Evolutionary conservation across 768 basidiomycete species (phyloP).

Genomic region (Calvatia gigantea): DNA sequence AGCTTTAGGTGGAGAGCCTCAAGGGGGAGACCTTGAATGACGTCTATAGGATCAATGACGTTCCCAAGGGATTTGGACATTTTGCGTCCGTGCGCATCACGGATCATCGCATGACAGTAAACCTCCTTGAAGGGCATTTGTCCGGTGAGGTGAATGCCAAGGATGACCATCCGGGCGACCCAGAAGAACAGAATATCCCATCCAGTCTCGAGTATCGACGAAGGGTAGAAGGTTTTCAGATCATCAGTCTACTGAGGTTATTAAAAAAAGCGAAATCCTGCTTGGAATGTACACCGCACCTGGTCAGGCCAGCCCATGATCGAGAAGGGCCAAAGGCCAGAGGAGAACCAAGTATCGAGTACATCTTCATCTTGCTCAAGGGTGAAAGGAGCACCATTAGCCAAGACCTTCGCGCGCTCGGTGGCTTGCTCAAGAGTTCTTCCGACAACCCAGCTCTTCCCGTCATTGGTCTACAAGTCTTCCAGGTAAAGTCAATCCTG

Average conservation of each 20-base stretch:
- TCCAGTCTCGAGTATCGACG: slow-evolving; percentile 91
- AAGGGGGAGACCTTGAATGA: slow-evolving; percentile 81
- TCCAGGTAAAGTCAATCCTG: neutral
- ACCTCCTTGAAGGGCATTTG: slow-evolving; percentile 95
- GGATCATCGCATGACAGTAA: slow-evolving; percentile 97
- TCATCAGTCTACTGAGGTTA: slow-evolving; percentile 60
- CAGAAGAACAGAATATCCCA: slow-evolving; percentile 99
- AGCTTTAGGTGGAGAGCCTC: slow-evolving; percentile 84
- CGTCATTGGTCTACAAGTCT: slow-evolving; percentile 51
- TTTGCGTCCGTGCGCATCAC: slow-evolving; percentile 97
- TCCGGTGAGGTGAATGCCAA: slow-evolving; percentile 86
- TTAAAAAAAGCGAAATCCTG: slow-evolving; percentile 9
- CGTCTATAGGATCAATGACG: slow-evolving; percentile 95
- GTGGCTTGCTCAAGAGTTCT: slow-evolving; percentile 74
- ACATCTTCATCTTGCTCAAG: slow-evolving; percentile 96
- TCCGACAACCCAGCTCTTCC: slow-evolving; percentile 90
- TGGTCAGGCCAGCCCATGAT: slow-evolving; percentile 98
- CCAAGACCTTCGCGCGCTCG: slow-evolving; percentile 66
- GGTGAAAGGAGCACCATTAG: slow-evolving; percentile 62
- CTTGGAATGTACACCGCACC: slow-evolving; percentile 31
- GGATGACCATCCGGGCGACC: slow-evolving; percentile 97
- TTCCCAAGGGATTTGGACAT: slow-evolving; percentile 99
- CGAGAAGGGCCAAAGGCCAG: slow-evolving; percentile 95
- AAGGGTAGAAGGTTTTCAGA: slow-evolving; percentile 79
- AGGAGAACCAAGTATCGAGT: slow-evolving; percentile 99